Evolutionary conservation across 1,284 basidiomycete genomes (phyloP), one percentile per base, ranked within the genome.

Genomic region (Boletellus sp.): DNA sequence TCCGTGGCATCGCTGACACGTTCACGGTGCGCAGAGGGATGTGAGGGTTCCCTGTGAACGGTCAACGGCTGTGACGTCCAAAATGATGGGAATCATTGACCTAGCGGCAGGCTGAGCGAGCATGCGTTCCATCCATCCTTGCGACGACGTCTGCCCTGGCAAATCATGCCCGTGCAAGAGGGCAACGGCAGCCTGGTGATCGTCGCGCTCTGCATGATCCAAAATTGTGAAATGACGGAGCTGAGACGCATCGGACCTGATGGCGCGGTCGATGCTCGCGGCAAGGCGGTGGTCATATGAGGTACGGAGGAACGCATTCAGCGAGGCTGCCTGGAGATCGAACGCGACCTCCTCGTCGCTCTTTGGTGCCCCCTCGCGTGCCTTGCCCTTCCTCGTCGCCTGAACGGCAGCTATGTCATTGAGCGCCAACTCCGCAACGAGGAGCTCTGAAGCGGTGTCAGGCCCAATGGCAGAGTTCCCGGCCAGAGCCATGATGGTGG

Each of bases 301-400:
- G n/a, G 56, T 36, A 0, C 50, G 56, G 9, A 77, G 56, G 22
- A 69, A 55, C 3, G 57, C 56, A 5, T 61, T 51, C 4, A 75
- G 54, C 27, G 71, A 68, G 16, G 73, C 68, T 2, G 65, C 68
- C 47, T 77, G 77, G 0, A 76, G 43, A 34, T 69, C 60, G 11
- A 77, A 58, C 0, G 80, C 80, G n/a, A 71, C 52, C 41, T 78
- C 74, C 42, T 76, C 71, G 53, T 82, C 79, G 0, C 69, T 61
- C 2, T 60, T 54, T 1, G 62, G 53, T 1, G 53, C 53, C 27
- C 54, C 58, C 0, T 57, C 60, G 20, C 60, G 63, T 2, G 52
- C 54, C 53, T 76, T 75, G n/a, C 72, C 72, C 51, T 76, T 77
- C 2, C 61, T 58, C 0, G 55, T 41, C 16, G 51, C 47, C n/a